These are phyloP conservation scores for Cyclotella atomus DNA, from an alignment of 108 stramenopile genomes.

Conservation along the genomic window DNA sequence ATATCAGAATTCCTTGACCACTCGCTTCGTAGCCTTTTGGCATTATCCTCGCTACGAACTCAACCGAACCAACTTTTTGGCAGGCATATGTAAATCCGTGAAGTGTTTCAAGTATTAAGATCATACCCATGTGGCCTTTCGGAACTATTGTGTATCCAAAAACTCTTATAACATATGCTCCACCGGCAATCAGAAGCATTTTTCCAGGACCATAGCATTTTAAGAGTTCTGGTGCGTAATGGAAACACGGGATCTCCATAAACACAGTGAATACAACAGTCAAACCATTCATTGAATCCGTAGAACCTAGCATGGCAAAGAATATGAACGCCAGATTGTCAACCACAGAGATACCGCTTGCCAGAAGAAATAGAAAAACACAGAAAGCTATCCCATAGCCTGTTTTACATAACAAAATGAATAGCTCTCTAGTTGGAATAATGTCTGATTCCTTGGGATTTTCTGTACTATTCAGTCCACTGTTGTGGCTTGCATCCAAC, in stretches of 20 bases:
- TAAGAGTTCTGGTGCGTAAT: constrained; percentile 56
- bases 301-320: constrained; percentile 60
- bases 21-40: constrained; percentile 65
- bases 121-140: constrained; percentile 39
- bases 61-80: constrained; percentile 52
- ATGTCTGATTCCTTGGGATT: not conserved
- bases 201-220: constrained; percentile 40
- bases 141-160: constrained; percentile 70
- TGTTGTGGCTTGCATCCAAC: not conserved
- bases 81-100: constrained; percentile 78
- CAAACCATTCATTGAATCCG: constrained; percentile 53
- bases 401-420: constrained; percentile 22
- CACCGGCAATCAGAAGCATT: constrained; percentile 53
- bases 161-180: constrained; percentile 62
- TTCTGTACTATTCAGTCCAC: not conserved
- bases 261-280: constrained; percentile 72
- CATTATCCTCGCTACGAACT: constrained; percentile 47
- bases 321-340: constrained; percentile 69
- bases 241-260: constrained; percentile 74
- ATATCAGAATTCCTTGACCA: constrained; percentile 61
- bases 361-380: constrained; percentile 43
- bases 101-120: constrained; percentile 69
- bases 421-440: constrained; percentile 20
- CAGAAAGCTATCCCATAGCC: constrained; percentile 41
- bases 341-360: constrained; percentile 60